Evolutionary conservation across 352 stramenopile genomes (phyloP).

Genomic region (Globisporangium alternatum): DNA sequence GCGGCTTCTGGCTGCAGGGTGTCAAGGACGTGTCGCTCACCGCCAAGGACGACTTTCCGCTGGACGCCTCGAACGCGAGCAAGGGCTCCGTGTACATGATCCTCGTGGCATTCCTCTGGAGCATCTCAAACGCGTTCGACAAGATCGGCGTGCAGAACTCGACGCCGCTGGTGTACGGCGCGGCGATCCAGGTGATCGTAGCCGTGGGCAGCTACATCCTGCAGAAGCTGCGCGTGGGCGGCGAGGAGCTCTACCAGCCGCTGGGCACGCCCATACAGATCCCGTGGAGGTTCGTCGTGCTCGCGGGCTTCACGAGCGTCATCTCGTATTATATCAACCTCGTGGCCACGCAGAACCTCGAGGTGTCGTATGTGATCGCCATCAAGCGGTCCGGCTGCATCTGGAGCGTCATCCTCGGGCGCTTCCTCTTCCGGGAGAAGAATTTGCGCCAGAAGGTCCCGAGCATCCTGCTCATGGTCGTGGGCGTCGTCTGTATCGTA

Average conservation of each 20-base stretch:
- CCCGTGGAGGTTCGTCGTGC: slow-evolving; percentile 67
- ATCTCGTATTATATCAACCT: slow-evolving; percentile 87
- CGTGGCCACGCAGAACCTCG: slow-evolving; percentile 68
- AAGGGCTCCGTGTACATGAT: slow-evolving; percentile 84
- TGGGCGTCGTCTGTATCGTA: slow-evolving; percentile 78
- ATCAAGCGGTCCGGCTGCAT: slow-evolving; percentile 85
- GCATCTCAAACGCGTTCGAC: slow-evolving; percentile 80
- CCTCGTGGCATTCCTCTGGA: slow-evolving; percentile 78
- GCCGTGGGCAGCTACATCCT: slow-evolving; percentile 56
- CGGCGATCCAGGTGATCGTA: slow-evolving; percentile 72
- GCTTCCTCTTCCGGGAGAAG: slow-evolving; percentile 68
- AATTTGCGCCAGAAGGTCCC: slow-evolving; percentile 80
- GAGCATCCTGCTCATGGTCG: slow-evolving; percentile 77
- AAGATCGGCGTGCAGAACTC: slow-evolving; percentile 84
- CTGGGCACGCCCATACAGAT: slow-evolving; percentile 56
- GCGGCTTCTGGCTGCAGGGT: slow-evolving; percentile 71
- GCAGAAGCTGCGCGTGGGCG: slow-evolving; percentile 53
- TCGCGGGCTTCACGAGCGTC: slow-evolving; percentile 65
- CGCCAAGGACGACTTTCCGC: slow-evolving; percentile 39
- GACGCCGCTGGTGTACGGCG: slow-evolving; percentile 67
- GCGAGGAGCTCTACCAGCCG: slow-evolving; percentile 56
- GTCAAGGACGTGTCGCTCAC: slow-evolving; percentile 36
- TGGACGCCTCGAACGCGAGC: slow-evolving; percentile 54
- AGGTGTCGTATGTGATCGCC: slow-evolving; percentile 82
- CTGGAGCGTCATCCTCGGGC: slow-evolving; percentile 75